Conservation (phyloP, 257 asterid genomes). For the Gynochthodes officinalis region DNA sequence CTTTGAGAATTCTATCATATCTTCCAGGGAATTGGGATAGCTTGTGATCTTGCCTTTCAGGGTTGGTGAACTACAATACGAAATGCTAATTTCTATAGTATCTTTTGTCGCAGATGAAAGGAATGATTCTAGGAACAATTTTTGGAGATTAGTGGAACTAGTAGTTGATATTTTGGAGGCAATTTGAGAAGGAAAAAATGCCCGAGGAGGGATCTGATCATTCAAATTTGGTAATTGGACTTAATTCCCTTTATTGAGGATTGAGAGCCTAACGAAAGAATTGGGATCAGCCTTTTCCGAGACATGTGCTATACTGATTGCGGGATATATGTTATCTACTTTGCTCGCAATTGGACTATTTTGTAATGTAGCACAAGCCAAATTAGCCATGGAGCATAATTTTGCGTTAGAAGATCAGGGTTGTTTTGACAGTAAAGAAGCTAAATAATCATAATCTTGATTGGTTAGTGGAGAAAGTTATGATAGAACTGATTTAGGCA, state of each 20-base stretch:
- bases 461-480: too few relatives aligned
- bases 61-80: conserved; percentile 26
- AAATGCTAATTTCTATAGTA: conserved; percentile 15
- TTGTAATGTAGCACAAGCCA: conserved; percentile 7
- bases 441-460: too few relatives aligned
- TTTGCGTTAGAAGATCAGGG: too few relatives aligned
- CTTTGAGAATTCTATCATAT: too few relatives aligned
- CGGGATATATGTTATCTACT: not conserved
- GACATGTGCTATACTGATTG: not conserved
- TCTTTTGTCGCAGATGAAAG: conserved; percentile 10
- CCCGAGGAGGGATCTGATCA: conserved; percentile 24
- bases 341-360: not conserved
- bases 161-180: conserved; percentile 20
- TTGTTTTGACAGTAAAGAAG: too few relatives aligned
- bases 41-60: conserved; percentile 29
- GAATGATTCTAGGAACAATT: conserved; percentile 23
- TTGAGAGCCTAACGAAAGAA: conserved; percentile 33
- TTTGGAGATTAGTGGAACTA: not conserved
- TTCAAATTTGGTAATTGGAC: conserved; percentile 28
- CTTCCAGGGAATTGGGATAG: conserved; percentile 35
- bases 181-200: conserved; percentile 37
- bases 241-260: conserved; percentile 19
- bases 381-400: conserved; percentile 29
- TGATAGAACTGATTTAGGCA: too few relatives aligned
- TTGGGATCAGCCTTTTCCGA: conserved; percentile 18